Percentiles rank a stretch among this genome's conserved stretches.
Conservation (phyloP, 78 protist genomes). For the Ministeria vibrans region DNA sequence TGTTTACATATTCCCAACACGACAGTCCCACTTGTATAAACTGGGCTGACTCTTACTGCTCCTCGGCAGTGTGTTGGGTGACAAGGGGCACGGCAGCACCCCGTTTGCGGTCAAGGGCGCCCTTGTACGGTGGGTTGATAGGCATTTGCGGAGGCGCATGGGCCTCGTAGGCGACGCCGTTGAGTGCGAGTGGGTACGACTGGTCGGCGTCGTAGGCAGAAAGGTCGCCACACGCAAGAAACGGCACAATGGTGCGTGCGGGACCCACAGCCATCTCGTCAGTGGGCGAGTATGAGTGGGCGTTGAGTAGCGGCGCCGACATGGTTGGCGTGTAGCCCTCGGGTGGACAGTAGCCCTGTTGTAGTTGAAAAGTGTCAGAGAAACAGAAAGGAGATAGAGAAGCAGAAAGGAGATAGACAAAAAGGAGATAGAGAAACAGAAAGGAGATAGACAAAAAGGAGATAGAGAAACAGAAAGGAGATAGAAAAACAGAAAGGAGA, state of each 20-base stretch:
- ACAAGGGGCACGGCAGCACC: too few relatives aligned
- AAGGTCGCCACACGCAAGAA: conserved; percentile 82
- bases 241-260: conserved; percentile 55
- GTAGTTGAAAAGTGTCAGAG: conserved; percentile 74
- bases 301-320: conserved; percentile 18
- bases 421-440: too few relatives aligned
- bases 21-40: too few relatives aligned
- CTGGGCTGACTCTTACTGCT: too few relatives aligned
- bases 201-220: conserved; percentile 65
- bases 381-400: too few relatives aligned
- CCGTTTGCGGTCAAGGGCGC: not conserved
- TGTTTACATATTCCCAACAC: too few relatives aligned
- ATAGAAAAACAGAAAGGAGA: too few relatives aligned
- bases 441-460: too few relatives aligned
- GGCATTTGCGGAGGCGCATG: conserved; percentile 1
- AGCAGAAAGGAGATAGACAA: too few relatives aligned
- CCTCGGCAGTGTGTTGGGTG: too few relatives aligned
- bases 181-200: conserved; percentile 17
- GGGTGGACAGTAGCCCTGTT: conserved; percentile 75
- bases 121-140: conserved; percentile 11
- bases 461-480: too few relatives aligned
- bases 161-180: not conserved
- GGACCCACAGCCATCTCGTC: conserved; percentile 7
- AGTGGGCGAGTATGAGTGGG: not conserved
- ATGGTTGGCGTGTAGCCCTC: conserved; percentile 47